Conservation (phyloP, 768 basidiomycete species). For the Tylopilus intermedius region DNA sequence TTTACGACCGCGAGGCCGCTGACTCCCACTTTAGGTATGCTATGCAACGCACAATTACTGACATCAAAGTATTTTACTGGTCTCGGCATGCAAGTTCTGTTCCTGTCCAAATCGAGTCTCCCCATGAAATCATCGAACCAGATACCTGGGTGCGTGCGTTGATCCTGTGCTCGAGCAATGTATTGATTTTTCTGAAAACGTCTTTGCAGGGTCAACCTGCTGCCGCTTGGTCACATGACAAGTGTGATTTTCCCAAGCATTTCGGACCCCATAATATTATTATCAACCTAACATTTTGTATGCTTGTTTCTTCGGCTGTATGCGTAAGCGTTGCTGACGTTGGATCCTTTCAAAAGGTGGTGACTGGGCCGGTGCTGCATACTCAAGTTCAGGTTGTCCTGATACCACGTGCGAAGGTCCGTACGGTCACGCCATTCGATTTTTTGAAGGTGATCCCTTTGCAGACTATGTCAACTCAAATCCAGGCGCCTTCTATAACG, state of each 20-base stretch:
- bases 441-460: neutral
- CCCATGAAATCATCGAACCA: conserved; percentile 17
- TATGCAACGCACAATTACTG: conserved; percentile 29
- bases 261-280: conserved; percentile 34
- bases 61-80: conserved; percentile 46
- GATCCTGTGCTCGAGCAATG: too few species aligned
- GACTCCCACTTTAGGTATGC: conserved; percentile 35
- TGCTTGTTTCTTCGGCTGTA: conserved; percentile 17
- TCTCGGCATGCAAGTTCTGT: conserved; percentile 25
- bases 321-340: neutral
- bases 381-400: conserved; percentile 46
- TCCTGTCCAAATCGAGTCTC: conserved; percentile 22
- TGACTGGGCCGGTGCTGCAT: conserved; percentile 52
- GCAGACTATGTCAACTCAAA: conserved; percentile 42
- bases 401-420: conserved; percentile 44
- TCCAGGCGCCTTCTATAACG: conserved; percentile 59
- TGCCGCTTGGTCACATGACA: conserved; percentile 31
- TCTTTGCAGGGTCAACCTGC: conserved; percentile 27
- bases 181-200: neutral
- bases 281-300: conserved; percentile 58
- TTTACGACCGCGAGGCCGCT: neutral
- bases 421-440: conserved; percentile 19
- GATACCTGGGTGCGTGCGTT: conserved; percentile 28
- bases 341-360: conserved; percentile 39
- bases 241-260: conserved; percentile 34